phyloP scores from a whole-genome alignment of 2,329 filamentous ascomycete species.

The Aureobasidium sp. region DNA sequence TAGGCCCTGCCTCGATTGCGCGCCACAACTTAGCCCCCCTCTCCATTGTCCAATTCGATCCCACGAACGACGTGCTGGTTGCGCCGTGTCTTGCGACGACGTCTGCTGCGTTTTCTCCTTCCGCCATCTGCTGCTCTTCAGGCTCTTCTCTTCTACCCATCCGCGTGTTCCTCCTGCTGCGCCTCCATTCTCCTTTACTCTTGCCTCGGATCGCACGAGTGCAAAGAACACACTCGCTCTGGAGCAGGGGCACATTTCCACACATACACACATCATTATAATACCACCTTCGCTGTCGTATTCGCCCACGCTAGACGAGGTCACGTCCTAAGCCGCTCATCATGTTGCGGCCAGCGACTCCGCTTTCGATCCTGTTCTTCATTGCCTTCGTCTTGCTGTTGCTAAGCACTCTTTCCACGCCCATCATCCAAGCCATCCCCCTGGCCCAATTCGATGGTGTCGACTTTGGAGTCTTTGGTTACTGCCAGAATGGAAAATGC shows the following conservation, averaged over 20 bases:
- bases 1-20: conserved; percentile 7
- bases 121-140: neutral
- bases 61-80: conserved; percentile 12
- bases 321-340: conserved; percentile 29
- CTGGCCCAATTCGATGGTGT: conserved; percentile 69
- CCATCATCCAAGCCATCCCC: conserved; percentile 77
- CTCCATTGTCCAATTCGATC: neutral
- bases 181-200: neutral
- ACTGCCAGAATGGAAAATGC: conserved; percentile 61
- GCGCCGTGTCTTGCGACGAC: conserved; percentile 8
- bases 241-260: neutral
- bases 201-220: neutral
- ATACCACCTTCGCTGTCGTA: neutral
- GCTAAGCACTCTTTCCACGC: conserved; percentile 82
- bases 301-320: neutral
- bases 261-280: neutral
- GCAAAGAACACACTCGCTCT: conserved; percentile 7
- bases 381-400: conserved; percentile 78
- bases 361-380: conserved; percentile 77
- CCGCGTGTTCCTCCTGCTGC: neutral
- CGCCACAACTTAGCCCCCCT: conserved; percentile 6
- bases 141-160: neutral
- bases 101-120: neutral
- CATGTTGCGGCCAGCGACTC: conserved; percentile 89
- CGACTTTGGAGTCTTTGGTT: conserved; percentile 89